A percentile compares a stretch with the other conserved stretches of the same genome.
Evolutionary conservation across 148 eudicot species (phyloP).

Genomic region (Cornus kousa): DNA sequence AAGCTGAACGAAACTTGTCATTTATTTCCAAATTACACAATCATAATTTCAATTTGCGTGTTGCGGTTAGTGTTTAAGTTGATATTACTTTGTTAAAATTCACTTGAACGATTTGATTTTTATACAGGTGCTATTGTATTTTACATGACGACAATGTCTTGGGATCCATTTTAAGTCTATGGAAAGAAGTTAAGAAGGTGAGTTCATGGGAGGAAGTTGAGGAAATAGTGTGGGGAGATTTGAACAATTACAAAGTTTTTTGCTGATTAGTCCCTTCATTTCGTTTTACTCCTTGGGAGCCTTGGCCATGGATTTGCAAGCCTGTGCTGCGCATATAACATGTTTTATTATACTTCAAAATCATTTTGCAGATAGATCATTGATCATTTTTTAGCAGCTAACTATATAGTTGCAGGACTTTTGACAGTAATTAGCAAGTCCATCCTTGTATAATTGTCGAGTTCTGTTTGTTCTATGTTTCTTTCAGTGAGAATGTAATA

Average conservation of each 20-base stretch:
- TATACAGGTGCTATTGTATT: conserved; percentile 83
- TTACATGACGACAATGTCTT: conserved; percentile 80
- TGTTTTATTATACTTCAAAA: no score
- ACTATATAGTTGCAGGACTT: not conserved
- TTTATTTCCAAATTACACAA: no score
- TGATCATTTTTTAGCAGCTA: not conserved
- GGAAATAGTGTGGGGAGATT: conserved; percentile 76
- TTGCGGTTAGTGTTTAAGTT: not conserved
- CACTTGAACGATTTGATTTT: conserved; percentile 12
- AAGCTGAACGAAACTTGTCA: not conserved
- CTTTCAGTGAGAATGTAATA: not conserved
- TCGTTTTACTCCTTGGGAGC: not conserved
- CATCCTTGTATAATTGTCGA: not conserved
- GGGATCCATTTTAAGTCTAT: conserved; percentile 75
- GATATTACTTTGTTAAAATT: no score
- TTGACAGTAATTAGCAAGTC: not conserved
- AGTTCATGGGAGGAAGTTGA: conserved; percentile 93
- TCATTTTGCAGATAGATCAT: not conserved
- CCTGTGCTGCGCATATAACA: no score
- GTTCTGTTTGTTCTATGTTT: not conserved
- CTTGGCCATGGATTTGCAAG: not conserved
- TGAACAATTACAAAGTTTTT: conserved; percentile 39
- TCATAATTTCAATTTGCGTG: not conserved
- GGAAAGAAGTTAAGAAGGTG: conserved; percentile 65
- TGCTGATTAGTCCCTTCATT: conserved; percentile 4